These are phyloP conservation scores for Tolypocladium pustulatum DNA, from an alignment of 2,329 filamentous ascomycete species.

Conservation along the genomic window DNA sequence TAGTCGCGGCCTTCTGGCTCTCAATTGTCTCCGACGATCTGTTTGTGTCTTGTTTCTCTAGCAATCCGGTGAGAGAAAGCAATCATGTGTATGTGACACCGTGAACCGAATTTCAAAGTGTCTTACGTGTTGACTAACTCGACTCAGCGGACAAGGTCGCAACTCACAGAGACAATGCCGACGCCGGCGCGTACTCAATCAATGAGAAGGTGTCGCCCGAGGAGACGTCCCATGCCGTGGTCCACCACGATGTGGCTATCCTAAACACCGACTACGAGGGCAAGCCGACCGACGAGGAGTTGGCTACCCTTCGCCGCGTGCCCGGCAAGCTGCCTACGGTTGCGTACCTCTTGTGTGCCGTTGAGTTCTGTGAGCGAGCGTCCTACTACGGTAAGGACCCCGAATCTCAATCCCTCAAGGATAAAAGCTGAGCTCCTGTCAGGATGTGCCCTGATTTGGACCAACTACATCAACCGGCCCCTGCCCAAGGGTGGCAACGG, in stretches of 20 bases:
- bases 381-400: constrained; percentile 43
- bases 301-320: constrained; percentile 39
- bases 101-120: neutral
- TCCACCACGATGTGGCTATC: constrained; percentile 5
- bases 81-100: neutral
- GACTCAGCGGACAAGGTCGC: neutral
- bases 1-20: neutral
- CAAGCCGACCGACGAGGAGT: constrained; percentile 42
- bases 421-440: neutral
- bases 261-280: constrained; percentile 18
- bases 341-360: constrained; percentile 46
- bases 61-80: neutral
- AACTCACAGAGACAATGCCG: neutral
- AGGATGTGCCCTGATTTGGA: constrained; percentile 15
- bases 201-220: neutral
- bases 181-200: neutral
- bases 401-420: neutral
- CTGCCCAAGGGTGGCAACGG: constrained; percentile 41
- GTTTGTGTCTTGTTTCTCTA: neutral
- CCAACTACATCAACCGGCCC: constrained; percentile 52
- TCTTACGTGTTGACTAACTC: neutral
- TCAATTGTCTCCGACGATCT: neutral
- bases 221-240: neutral
- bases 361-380: constrained; percentile 51
- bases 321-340: constrained; percentile 38